phyloP scores from a whole-genome alignment of 2,329 filamentous ascomycete genomes.

The Colletotrichum tanaceti region DNA sequence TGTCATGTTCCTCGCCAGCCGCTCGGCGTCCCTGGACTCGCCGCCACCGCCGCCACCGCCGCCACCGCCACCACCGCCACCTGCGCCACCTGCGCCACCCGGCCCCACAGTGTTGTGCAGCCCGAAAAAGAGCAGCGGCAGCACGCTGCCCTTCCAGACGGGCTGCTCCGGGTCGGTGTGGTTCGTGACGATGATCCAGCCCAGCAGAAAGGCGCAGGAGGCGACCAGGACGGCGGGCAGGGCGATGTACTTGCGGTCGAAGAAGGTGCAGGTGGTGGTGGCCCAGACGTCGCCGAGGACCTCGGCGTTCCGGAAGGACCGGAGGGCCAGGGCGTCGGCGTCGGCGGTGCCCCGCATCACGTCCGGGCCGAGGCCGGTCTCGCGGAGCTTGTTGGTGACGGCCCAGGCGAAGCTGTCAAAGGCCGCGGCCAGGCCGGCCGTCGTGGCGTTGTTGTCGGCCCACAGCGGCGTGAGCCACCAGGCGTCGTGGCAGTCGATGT shows the following conservation, averaged over 20 bases:
- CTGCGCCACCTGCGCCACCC: background rate
- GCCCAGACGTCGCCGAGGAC: slow-evolving; percentile 19
- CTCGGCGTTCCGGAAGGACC: background rate
- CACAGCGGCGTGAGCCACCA: slow-evolving; percentile 36
- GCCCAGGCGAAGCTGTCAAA: slow-evolving; percentile 31
- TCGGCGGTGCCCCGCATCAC: background rate
- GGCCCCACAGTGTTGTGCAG: slow-evolving; percentile 12
- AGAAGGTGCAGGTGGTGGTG: slow-evolving; percentile 25
- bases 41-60: background rate
- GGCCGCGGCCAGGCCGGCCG: slow-evolving; percentile 9
- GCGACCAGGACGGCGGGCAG: slow-evolving; percentile 18
- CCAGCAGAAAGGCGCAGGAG: slow-evolving; percentile 23
- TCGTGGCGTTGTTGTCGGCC: slow-evolving; percentile 32
- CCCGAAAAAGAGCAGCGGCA: slow-evolving; percentile 31
- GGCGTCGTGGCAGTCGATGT: slow-evolving; percentile 24
- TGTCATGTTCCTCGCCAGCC: slow-evolving; percentile 18
- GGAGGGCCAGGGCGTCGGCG: no score
- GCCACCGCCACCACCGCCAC: no score
- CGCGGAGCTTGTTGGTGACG: slow-evolving; percentile 35
- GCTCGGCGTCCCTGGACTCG: background rate
- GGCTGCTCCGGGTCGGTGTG: slow-evolving; percentile 34
- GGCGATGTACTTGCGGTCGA: slow-evolving; percentile 23
- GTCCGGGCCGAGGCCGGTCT: slow-evolving; percentile 26
- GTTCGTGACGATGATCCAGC: slow-evolving; percentile 29
- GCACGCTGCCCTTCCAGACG: slow-evolving; percentile 36